Evolutionary conservation across 257 asterid genomes (phyloP).

Genomic region (Nicotiana tabacum): DNA sequence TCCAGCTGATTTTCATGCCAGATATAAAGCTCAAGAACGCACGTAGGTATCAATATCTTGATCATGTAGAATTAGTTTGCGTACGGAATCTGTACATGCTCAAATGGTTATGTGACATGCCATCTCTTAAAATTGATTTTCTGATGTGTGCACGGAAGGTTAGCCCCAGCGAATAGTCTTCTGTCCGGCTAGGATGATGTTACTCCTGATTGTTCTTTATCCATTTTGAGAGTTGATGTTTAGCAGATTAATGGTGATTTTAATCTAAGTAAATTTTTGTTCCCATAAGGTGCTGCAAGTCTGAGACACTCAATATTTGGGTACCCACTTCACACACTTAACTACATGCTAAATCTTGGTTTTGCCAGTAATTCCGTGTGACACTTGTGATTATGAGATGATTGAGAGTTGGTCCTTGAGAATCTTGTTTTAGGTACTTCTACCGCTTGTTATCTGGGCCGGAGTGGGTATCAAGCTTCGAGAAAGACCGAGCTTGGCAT

Average conservation of each 20-base stretch:
- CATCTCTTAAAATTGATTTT: neutral
- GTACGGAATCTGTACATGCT: neutral
- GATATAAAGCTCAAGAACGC: slow-evolving; percentile 88
- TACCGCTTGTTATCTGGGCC: slow-evolving; percentile 64
- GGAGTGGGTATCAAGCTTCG: slow-evolving; percentile 62
- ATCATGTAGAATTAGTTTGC: neutral
- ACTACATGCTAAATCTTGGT: neutral
- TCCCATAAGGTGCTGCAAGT: neutral
- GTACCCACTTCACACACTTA: neutral
- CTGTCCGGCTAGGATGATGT: neutral
- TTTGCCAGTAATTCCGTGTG: neutral
- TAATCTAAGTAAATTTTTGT: neutral
- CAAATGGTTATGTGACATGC: neutral
- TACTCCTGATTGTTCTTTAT: neutral
- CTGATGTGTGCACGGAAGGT: neutral
- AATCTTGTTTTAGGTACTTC: slow-evolving; percentile 58
- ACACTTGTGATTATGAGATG: neutral
- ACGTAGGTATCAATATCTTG: slow-evolving; percentile 65
- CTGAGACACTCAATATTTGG: neutral
- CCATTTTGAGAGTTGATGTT: neutral
- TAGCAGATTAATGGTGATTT: neutral
- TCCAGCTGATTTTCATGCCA: slow-evolving; percentile 84
- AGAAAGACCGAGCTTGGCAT: slow-evolving; percentile 90
- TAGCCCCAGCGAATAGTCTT: neutral
- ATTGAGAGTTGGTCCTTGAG: neutral